These are phyloP conservation scores for Lobosporangium transversale DNA, from an alignment of 192 early-diverging fungal genomes.

Conservation along the genomic window DNA sequence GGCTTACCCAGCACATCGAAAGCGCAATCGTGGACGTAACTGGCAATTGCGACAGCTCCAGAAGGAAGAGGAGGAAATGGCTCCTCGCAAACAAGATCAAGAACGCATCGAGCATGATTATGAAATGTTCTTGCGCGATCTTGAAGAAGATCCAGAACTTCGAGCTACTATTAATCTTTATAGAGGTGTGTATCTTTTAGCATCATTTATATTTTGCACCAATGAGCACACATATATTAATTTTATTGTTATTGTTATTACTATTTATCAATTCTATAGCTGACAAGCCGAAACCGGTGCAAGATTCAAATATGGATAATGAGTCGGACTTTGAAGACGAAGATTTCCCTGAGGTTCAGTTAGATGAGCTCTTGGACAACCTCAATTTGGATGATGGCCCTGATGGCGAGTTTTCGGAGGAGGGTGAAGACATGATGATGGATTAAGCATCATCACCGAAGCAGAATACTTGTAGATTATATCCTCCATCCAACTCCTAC, in stretches of 20 bases:
- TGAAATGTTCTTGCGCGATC: slow-evolving; percentile 96
- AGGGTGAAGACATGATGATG: slow-evolving; percentile 51
- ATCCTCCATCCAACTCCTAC: too few relatives aligned
- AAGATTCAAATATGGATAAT: slow-evolving; percentile 56
- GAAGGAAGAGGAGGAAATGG: slow-evolving; percentile 91
- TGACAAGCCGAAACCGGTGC: slow-evolving; percentile 44
- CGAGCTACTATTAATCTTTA: slow-evolving; percentile 95
- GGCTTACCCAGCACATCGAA: slow-evolving; percentile 87
- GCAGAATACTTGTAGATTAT: too few relatives aligned
- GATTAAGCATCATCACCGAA: too few relatives aligned
- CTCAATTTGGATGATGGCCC: slow-evolving; percentile 77
- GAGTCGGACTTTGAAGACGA: slow-evolving; percentile 80
- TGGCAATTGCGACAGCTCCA: slow-evolving; percentile 92
- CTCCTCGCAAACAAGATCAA: slow-evolving; percentile 79
- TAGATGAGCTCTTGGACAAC: slow-evolving; percentile 95
- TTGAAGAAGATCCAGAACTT: slow-evolving; percentile 98
- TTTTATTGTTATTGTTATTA: background rate
- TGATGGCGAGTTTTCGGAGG: slow-evolving; percentile 28
- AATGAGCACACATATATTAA: background rate
- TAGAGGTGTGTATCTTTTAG: slow-evolving; percentile 62
- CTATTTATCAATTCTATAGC: slow-evolving; percentile 15
- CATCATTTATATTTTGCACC: slow-evolving; percentile 11
- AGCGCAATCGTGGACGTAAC: slow-evolving; percentile 84
- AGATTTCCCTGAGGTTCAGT: slow-evolving; percentile 92
- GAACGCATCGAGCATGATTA: slow-evolving; percentile 87